phyloP scores from a whole-genome alignment of 106 monocot species.

The Agapanthus africanus region DNA sequence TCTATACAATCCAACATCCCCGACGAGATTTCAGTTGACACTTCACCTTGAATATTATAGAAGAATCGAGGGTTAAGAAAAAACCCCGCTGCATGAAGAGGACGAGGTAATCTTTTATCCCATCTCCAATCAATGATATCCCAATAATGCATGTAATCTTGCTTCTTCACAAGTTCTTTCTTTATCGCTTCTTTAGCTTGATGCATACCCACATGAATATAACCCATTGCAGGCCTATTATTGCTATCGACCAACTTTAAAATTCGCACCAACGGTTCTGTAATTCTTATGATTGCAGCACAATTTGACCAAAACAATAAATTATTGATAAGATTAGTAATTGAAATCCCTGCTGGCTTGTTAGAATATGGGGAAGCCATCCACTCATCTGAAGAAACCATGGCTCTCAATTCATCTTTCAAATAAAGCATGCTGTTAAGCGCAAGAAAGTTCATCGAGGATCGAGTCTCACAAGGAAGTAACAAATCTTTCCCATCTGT shows the following conservation, averaged over 20 bases:
- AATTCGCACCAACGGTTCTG: constrained; percentile 55
- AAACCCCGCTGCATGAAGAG: constrained; percentile 84
- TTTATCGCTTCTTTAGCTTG: constrained; percentile 58
- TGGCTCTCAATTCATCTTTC: constrained; percentile 54
- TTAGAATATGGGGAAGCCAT: constrained; percentile 44
- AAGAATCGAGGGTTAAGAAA: constrained; percentile 88
- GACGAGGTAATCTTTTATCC: constrained; percentile 46
- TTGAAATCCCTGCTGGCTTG: constrained; percentile 36
- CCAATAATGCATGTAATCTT: constrained; percentile 70
- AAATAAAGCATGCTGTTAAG: constrained; percentile 50
- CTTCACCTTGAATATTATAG: constrained; percentile 54
- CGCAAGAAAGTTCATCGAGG: constrained; percentile 57
- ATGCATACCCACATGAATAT: constrained; percentile 52
- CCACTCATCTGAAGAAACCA: constrained; percentile 81
- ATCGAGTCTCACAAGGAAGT: constrained; percentile 23
- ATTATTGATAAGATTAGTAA: constrained; percentile 33
- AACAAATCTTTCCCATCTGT: constrained; percentile 79
- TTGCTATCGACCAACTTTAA: constrained; percentile 56
- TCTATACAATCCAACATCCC: constrained; percentile 93
- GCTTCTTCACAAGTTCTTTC: constrained; percentile 60
- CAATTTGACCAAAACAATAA: constrained; percentile 68
- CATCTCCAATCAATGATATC: constrained; percentile 86
- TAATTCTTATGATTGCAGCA: constrained; percentile 40
- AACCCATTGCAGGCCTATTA: constrained; percentile 69
- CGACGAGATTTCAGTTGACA: constrained; percentile 75